phyloP scores from a whole-genome alignment of 768 basidiomycete genomes.

The Panaeolus cyanescens region DNA sequence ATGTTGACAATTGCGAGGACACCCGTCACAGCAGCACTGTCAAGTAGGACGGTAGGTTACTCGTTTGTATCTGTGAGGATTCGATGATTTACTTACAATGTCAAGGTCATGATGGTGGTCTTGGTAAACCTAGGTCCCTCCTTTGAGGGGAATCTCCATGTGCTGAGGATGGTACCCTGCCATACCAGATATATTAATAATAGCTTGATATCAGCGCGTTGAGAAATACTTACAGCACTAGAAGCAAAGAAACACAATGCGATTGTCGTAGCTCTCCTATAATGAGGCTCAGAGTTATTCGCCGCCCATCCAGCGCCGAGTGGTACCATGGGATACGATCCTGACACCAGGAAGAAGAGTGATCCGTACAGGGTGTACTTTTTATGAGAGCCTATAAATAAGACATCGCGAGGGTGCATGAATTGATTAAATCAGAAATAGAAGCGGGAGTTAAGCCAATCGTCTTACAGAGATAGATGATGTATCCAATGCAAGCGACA shows the following conservation, averaged over 20 bases:
- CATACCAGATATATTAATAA: background rate
- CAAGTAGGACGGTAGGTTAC: background rate
- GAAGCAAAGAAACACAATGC: conserved; percentile 14
- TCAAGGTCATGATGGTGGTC: conserved; percentile 7
- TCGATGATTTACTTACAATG: background rate
- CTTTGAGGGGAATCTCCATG: conserved; percentile 6
- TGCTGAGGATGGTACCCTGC: conserved; percentile 11
- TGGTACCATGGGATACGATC: conserved; percentile 43
- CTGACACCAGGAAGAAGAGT: conserved; percentile 44
- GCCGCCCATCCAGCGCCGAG: conserved; percentile 45
- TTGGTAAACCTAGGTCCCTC: conserved; percentile 7
- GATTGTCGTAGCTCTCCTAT: conserved; percentile 46
- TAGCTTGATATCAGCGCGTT: too few relatives aligned
- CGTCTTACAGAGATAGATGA: conserved; percentile 39
- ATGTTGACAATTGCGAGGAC: background rate
- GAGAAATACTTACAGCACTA: background rate
- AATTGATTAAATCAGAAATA: too few relatives aligned
- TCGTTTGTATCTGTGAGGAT: background rate
- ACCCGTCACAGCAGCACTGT: background rate
- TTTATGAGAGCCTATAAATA: background rate
- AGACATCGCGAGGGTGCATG: background rate
- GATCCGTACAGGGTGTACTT: conserved; percentile 40
- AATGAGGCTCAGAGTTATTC: conserved; percentile 50
- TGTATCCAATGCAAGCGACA: conserved; percentile 28
- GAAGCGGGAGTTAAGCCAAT: too few relatives aligned